Conservation (phyloP, 805 yeast genomes). For the Jamesozyma piceae region DNA sequence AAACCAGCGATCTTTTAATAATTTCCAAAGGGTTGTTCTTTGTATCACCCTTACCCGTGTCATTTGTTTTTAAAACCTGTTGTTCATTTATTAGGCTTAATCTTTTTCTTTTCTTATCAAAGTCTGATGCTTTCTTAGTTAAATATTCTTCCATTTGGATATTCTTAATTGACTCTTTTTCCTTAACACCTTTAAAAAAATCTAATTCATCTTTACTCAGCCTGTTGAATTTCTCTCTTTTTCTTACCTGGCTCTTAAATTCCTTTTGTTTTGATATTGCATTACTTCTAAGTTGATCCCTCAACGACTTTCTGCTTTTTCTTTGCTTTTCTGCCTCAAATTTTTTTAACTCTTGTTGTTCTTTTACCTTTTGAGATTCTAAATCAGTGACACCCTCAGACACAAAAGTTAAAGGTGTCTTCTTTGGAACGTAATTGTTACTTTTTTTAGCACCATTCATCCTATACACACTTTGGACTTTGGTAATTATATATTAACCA, state of each 20-base stretch:
- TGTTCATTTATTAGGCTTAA: background rate
- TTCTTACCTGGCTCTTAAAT: slow-evolving; percentile 16
- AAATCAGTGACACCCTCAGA: slow-evolving; percentile 25
- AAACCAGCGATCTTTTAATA: background rate
- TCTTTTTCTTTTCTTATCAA: slow-evolving; percentile 5
- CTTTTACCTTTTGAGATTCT: slow-evolving; percentile 16
- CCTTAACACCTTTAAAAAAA: slow-evolving; percentile 9
- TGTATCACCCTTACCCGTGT: too few species aligned
- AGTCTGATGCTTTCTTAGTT: slow-evolving; percentile 1
- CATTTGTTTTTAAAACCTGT: too few species aligned
- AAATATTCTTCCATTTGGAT: slow-evolving; percentile 5
- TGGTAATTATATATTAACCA: too few species aligned
- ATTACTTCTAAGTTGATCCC: slow-evolving; percentile 24
- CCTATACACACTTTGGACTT: too few species aligned
- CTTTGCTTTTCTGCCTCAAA: slow-evolving; percentile 17
- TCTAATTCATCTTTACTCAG: slow-evolving; percentile 19
- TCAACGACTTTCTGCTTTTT: slow-evolving; percentile 21
- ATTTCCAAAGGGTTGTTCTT: too few species aligned
- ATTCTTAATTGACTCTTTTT: slow-evolving; percentile 6
- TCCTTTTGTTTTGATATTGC: slow-evolving; percentile 23
- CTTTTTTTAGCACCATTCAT: too few species aligned
- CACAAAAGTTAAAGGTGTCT: slow-evolving; percentile 16
- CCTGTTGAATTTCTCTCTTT: slow-evolving; percentile 25
- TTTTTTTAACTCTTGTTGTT: slow-evolving; percentile 14
- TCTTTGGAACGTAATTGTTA: slow-evolving; percentile 1